phyloP scores from a whole-genome alignment of 495 filamentous ascomycete genomes.

The Penicillium coffeae region DNA sequence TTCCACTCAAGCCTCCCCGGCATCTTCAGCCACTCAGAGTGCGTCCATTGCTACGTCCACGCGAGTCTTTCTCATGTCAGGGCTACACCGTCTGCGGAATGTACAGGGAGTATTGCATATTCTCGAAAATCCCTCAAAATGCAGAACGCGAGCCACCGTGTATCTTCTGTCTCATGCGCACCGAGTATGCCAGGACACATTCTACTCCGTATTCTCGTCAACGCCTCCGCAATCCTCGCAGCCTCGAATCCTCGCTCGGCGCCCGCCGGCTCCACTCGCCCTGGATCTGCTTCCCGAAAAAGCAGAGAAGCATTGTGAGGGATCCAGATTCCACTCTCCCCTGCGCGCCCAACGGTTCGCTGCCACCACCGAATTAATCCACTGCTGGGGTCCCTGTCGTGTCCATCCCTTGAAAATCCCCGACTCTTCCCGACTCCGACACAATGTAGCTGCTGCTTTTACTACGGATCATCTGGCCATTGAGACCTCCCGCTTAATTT shows the following conservation, averaged over 20 bases:
- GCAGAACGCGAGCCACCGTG: constrained; percentile 6
- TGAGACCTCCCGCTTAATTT: constrained; percentile 27
- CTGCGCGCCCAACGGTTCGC: constrained; percentile 35
- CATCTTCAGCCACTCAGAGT: constrained; percentile 16
- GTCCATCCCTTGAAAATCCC: constrained; percentile 25
- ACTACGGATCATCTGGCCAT: constrained; percentile 5
- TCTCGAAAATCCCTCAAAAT: constrained; percentile 2
- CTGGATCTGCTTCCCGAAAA: constrained; percentile 25
- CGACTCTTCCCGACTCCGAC: constrained; percentile 40
- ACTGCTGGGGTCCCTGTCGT: constrained; percentile 27
- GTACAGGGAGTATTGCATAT: background rate
- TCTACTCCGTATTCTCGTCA: background rate
- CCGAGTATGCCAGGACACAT: no score
- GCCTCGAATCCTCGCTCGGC: constrained; percentile 6
- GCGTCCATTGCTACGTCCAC: constrained; percentile 7
- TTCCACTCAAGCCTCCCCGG: constrained; percentile 25
- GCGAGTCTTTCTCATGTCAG: constrained; percentile 16
- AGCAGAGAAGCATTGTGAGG: constrained; percentile 34
- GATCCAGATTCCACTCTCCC: constrained; percentile 23
- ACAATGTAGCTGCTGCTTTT: constrained; percentile 22
- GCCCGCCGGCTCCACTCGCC: constrained; percentile 13
- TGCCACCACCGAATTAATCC: constrained; percentile 39
- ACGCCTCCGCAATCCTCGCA: background rate
- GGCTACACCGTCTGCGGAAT: constrained; percentile 17
- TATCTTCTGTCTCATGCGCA: constrained; percentile 1